Base-by-base conservation (phyloP, 2,329 filamentous ascomycete species). In the Knoxdaviesia proteae region DNA sequence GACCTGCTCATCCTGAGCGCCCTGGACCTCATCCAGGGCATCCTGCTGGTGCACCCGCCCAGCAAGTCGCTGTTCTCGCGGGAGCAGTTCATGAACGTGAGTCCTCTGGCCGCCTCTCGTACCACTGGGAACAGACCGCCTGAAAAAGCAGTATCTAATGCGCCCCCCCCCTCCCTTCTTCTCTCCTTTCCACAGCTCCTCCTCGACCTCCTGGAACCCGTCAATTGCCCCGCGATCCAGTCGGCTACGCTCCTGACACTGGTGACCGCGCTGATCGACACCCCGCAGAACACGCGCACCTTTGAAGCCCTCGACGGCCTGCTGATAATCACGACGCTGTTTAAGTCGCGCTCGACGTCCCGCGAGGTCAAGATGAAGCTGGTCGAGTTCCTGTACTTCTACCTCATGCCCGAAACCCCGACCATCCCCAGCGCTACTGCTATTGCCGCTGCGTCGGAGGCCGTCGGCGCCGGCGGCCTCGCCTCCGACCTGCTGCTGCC, bases 361-460 rank as follows among this genome's bases (percentile, higher is more conserved):
- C 77, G 84, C 47, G 83, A 88, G 52, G 87, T 96, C 49, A 94
- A 94, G 64, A 73, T 94, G 55, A 90, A 93, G 59, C 74, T 93
- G n/a, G 79, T 94, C 51, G 90, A 96, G 59, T 96, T 96, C 56
- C 64, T 98, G 42, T 96, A 96, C 66, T 96, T 96, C 61, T 98
- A 96, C 60, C 77, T 98, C 51, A 94, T 96, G 80, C 87, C 88
- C 41, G 90, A 98, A 61, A 74, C 73, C 0, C 77, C 69, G 38
- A 63, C 69, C 20, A 68, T 70, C 47, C 68, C 71, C 5, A 61
- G 61, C 47, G 40, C n/a, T 36, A 20, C 20, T 20, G 20, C 20
- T 20, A 20, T 20, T 20, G 63, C 68, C 47, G 62, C 59, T 20
- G 56, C 58, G 41, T 60, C 59, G 41, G 59, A 60, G 45, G 65